Conservation (phyloP, 31 red algal species). For the Endocladia muricata region DNA sequence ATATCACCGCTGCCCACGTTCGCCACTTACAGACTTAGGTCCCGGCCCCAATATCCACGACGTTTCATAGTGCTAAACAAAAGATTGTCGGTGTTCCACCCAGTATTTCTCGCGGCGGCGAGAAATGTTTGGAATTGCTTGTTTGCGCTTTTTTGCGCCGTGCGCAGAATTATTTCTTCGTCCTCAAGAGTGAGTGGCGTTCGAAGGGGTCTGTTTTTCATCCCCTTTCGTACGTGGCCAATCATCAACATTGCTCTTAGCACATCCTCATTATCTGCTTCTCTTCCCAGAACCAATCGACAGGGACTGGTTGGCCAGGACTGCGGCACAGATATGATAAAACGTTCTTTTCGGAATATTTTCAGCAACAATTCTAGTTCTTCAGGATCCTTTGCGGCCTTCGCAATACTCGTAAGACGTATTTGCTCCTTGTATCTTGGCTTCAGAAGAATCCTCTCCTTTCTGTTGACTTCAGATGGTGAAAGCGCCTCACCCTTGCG, state of each 20-base stretch:
- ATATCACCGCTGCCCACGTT: too few relatives aligned
- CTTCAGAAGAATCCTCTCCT: constrained; percentile 82
- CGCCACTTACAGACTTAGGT: too few relatives aligned
- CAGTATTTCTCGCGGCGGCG: constrained; percentile 10
- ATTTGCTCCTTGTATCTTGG: constrained; percentile 57
- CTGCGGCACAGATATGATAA: constrained; percentile 30
- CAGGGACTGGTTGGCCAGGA: constrained; percentile 16
- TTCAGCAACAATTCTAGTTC: constrained; percentile 73
- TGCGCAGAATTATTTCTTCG: constrained; percentile 26
- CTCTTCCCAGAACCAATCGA: constrained; percentile 78
- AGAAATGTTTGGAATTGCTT: constrained; percentile 24
- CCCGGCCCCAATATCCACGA: constrained; percentile 49
- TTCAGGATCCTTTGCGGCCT: constrained; percentile 59
- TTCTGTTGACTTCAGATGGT: constrained; percentile 67
- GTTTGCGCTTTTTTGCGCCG: constrained; percentile 25
- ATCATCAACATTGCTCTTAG: constrained; percentile 80
- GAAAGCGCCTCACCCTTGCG: constrained; percentile 46
- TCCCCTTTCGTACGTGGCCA: constrained; percentile 57
- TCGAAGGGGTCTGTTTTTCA: constrained; percentile 27
- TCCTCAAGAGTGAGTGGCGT: constrained; percentile 35
- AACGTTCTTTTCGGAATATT: constrained; percentile 67
- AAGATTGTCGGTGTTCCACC: constrained; percentile 71
- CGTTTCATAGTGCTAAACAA: constrained; percentile 65
- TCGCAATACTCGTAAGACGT: constrained; percentile 64
- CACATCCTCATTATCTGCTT: constrained; percentile 85